Conservation (phyloP, 495 filamentous ascomycete species). For the Tuber melanosporum region DNA sequence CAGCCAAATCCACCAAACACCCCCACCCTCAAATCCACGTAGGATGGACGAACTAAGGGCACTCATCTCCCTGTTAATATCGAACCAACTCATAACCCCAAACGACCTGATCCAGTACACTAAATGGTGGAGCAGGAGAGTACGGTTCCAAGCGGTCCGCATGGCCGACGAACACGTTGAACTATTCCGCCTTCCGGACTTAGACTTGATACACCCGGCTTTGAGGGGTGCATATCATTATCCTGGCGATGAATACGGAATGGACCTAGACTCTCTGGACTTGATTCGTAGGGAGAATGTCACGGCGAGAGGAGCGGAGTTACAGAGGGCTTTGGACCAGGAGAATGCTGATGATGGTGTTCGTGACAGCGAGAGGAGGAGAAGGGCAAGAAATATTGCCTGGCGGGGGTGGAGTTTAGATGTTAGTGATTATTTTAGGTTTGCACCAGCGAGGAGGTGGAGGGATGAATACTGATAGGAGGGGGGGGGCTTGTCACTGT, state of each 20-base stretch:
- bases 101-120: background rate
- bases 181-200: background rate
- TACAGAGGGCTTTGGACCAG: background rate
- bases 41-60: background rate
- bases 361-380: background rate
- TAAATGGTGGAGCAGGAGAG: background rate
- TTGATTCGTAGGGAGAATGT: background rate
- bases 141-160: background rate
- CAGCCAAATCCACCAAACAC: background rate
- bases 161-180: background rate
- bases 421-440: background rate
- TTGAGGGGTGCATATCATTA: background rate
- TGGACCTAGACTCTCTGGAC: background rate
- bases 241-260: background rate
- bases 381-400: background rate
- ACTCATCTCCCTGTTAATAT: background rate
- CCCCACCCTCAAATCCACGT: background rate
- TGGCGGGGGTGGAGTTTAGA: conserved; percentile 1
- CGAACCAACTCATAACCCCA: background rate
- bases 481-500: background rate
- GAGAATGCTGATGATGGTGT: background rate
- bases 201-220: background rate
- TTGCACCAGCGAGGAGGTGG: background rate
- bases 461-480: background rate
- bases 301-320: background rate